Evolutionary conservation across 148 eudicot genomes (phyloP), one percentile per base, ranked within the genome.

Genomic region (Euryodendron excelsum): DNA sequence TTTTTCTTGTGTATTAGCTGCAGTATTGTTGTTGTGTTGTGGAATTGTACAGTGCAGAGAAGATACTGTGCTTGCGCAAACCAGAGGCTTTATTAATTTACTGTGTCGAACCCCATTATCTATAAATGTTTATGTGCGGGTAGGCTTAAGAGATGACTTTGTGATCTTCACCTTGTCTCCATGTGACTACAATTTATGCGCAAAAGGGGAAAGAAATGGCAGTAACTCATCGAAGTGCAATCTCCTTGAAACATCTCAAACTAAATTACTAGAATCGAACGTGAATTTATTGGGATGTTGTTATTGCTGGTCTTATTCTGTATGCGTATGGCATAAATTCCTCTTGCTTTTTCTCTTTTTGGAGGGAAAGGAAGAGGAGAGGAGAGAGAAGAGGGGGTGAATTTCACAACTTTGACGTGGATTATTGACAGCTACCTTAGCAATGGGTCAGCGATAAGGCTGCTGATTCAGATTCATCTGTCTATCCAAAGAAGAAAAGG

Each of bases 31-130:
- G 45, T 79, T 76, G 78, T 81, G 78, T 69, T 65, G 82, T 78
- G 83, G 81, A 80, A 80, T 62, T 85, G 88, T 85, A 85, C 83
- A 85, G 88, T 74, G 81, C 85, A 73, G 85, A 82, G 85, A 77
- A 77, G 79, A 79, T 67, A 72, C 80, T 47, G 74, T 77, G 80
- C 82, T 78, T 75, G 78, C 48, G 39, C 76, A 68, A 81, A 56
- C 77, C 59, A 15, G 79, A 69, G 79, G 81, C 74, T 77, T 84
- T 65, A 36, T 53, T 78, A 61, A 36, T 64, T 77, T 77, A 62
- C 66, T 25, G 0, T 69, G 69, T 18, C 71, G 63, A 31, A 41
- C 45, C 58, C 50, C 53, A 31, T 31, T 56, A 69, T 80, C 48
- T 74, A 30, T 25, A 34, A 53, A 55, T 74, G 78, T 73, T 56